phyloP scores from a whole-genome alignment of 208 protist species.

The Trypanosoma grayi region DNA sequence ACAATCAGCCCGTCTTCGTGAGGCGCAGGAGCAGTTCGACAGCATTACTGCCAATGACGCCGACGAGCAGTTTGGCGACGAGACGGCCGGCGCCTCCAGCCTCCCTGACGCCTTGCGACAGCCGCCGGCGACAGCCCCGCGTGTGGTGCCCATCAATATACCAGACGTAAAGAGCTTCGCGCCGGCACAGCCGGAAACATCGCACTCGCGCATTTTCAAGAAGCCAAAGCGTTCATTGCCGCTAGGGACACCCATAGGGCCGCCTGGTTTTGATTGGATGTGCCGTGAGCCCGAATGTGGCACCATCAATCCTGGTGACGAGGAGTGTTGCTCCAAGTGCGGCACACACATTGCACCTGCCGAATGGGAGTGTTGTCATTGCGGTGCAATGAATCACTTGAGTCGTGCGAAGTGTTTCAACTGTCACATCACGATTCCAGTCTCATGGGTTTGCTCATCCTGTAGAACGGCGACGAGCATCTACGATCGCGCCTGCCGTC shows the following conservation, averaged over 20 bases:
- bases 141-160: conserved; percentile 2
- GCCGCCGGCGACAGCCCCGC: neutral
- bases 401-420: conserved; percentile 75
- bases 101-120: conserved; percentile 12
- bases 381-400: conserved; percentile 78
- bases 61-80: conserved; percentile 62
- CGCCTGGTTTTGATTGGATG: conserved; percentile 88
- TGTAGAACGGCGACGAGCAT: conserved; percentile 66
- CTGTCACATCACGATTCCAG: conserved; percentile 60
- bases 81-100: conserved; percentile 35
- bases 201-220: conserved; percentile 20
- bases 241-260: conserved; percentile 29
- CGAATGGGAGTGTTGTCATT: conserved; percentile 82
- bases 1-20: conserved; percentile 26
- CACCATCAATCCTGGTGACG: conserved; percentile 74
- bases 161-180: conserved; percentile 25
- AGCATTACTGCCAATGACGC: conserved; percentile 49
- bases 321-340: conserved; percentile 66
- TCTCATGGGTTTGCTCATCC: conserved; percentile 62
- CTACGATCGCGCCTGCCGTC: conserved; percentile 71
- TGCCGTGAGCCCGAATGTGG: conserved; percentile 61
- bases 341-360: conserved; percentile 48
- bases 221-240: conserved; percentile 21
- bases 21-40: conserved; percentile 68
- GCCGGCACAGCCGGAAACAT: conserved; percentile 12